A percentile compares a stretch with the other conserved stretches of the same genome.
Conservation (phyloP, 164 flowering plant genomes). For the Macadamia integrifolia region DNA sequence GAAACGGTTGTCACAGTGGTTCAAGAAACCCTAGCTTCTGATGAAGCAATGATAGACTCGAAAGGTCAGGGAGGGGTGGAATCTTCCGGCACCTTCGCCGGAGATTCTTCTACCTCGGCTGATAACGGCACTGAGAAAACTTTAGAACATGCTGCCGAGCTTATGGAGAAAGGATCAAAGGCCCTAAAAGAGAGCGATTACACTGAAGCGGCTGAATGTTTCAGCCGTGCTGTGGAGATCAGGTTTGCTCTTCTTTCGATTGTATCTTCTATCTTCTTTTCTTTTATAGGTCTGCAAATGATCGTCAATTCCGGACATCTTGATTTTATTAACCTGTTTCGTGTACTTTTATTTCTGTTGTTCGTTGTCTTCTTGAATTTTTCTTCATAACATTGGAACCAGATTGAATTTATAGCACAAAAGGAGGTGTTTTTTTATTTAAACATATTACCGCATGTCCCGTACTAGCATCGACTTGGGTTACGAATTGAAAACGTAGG, state of each 20-base stretch:
- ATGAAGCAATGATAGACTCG: constrained; percentile 30
- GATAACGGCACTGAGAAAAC: constrained; percentile 33
- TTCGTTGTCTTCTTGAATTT: too few species aligned
- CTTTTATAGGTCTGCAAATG: too few species aligned
- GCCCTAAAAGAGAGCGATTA: constrained; percentile 53
- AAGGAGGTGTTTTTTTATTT: too few species aligned
- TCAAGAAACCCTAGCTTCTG: constrained; percentile 8
- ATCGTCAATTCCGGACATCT: too few species aligned
- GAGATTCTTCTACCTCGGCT: constrained; percentile 6
- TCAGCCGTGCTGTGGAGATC: constrained; percentile 94
- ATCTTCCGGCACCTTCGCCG: constrained; percentile 32
- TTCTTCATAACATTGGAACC: too few species aligned
- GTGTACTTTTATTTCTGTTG: neutral
- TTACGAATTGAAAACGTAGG: too few species aligned
- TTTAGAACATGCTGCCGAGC: constrained; percentile 53
- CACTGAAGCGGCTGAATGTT: constrained; percentile 65
- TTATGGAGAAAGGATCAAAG: constrained; percentile 55
- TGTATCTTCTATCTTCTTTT: neutral
- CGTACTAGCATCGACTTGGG: too few species aligned
- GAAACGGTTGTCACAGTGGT: neutral
- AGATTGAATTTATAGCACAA: too few species aligned
- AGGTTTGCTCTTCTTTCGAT: constrained; percentile 4
- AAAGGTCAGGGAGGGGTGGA: constrained; percentile 22
- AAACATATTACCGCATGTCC: too few species aligned
- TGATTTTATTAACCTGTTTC: neutral